Conservation (phyloP, 768 basidiomycete species). For the Sarcodon sp. region DNA sequence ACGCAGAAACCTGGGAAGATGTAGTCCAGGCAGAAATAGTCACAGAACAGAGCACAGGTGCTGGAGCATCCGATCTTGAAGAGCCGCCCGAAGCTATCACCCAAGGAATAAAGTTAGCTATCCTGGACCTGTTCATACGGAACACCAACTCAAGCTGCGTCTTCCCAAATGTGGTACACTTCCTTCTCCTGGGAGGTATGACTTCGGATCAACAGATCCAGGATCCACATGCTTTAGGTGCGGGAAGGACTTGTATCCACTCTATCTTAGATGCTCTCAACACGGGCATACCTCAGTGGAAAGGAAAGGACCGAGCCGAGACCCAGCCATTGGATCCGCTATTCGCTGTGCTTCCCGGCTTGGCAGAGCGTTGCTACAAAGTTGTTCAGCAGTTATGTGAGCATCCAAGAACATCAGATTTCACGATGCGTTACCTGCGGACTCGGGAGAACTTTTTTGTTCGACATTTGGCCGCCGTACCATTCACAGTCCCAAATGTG, state of each 20-base stretch:
- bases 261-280: constrained; percentile 70
- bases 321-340: constrained; percentile 30
- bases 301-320: constrained; percentile 26
- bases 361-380: constrained; percentile 80
- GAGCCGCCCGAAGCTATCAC: constrained; percentile 33
- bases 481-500: constrained; percentile 44
- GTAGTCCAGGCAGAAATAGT: constrained; percentile 43
- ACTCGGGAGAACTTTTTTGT: constrained; percentile 85
- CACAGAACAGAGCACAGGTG: constrained; percentile 56
- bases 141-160: constrained; percentile 50
- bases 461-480: constrained; percentile 69
- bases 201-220: constrained; percentile 55
- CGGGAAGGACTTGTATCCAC: constrained; percentile 63
- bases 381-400: constrained; percentile 78
- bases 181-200: constrained; percentile 64
- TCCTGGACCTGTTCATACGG: constrained; percentile 71
- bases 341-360: constrained; percentile 50
- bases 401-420: constrained; percentile 74
- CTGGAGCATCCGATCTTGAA: constrained; percentile 52
- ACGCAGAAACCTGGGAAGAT: constrained; percentile 47
- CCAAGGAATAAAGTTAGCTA: constrained; percentile 62
- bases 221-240: constrained; percentile 66
- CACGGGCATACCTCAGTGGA: constrained; percentile 51
- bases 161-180: constrained; percentile 81
- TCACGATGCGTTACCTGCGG: constrained; percentile 75